A percentile compares a stretch with the other conserved stretches of the same genome.
Evolutionary conservation across 2,329 filamentous ascomycete genomes (phyloP).

Genomic region (Incumbomyces delicatus): DNA sequence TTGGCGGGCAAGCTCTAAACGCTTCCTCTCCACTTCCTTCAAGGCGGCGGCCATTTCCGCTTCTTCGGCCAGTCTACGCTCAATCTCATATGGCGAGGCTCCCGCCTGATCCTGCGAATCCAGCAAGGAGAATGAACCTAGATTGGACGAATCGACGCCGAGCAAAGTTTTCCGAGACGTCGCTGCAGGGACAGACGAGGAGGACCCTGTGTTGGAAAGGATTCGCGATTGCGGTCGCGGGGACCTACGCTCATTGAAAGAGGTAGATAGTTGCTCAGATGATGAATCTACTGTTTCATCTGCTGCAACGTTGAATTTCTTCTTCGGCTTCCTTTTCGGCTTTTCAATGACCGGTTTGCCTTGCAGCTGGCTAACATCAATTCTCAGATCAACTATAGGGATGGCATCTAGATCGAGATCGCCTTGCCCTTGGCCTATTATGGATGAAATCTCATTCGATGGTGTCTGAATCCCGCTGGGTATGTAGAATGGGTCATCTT

Average conservation of each 20-base stretch:
- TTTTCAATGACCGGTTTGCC: constrained; percentile 13
- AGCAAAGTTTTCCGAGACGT: constrained; percentile 57
- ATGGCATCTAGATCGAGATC: constrained; percentile 92
- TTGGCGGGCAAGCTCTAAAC: constrained; percentile 66
- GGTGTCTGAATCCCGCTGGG: constrained; percentile 58
- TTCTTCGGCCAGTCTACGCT: constrained; percentile 64
- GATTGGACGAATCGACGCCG: constrained; percentile 75
- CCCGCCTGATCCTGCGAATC: constrained; percentile 31
- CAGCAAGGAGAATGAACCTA: constrained; percentile 63
- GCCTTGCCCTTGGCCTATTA: constrained; percentile 46
- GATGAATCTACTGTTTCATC: constrained; percentile 59
- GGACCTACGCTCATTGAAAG: constrained; percentile 1
- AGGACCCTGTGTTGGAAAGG: constrained; percentile 9
- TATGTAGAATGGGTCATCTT: constrained; percentile 95
- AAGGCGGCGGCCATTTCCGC: constrained; percentile 81
- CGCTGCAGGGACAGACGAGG: constrained; percentile 10
- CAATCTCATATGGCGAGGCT: constrained; percentile 33
- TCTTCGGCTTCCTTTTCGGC: constrained; percentile 32
- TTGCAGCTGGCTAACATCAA: constrained; percentile 45
- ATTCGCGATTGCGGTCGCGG: constrained; percentile 32
- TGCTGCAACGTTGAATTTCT: constrained; percentile 57
- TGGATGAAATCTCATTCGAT: constrained; percentile 63
- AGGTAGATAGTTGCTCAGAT: constrained; percentile 30
- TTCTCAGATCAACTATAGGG: constrained; percentile 84
- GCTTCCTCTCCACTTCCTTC: constrained; percentile 74